phyloP scores from a whole-genome alignment of 768 basidiomycete genomes.

The Podaxis sp. region DNA sequence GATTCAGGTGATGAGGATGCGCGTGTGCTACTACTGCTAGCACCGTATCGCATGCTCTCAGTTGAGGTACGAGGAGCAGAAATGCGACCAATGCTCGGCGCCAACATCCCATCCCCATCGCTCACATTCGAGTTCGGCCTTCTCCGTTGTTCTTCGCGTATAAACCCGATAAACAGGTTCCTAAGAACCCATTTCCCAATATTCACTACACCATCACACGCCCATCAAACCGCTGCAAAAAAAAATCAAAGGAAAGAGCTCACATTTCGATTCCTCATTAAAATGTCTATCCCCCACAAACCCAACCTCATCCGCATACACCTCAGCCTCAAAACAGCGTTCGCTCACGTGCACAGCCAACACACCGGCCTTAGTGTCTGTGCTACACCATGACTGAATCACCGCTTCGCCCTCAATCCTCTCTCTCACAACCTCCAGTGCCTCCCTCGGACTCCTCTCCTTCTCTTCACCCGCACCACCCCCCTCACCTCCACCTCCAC shows the following conservation, averaged over 20 bases:
- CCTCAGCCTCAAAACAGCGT: conserved; percentile 89
- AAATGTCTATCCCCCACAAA: conserved; percentile 55
- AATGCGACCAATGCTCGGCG: conserved; percentile 18
- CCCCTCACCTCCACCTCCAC: conserved; percentile 14
- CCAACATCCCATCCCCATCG: conserved; percentile 20
- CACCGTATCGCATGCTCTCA: neutral
- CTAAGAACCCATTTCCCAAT: conserved; percentile 88
- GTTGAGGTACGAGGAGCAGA: neutral
- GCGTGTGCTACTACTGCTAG: neutral
- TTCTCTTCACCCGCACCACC: conserved; percentile 19
- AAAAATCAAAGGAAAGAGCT: conserved; percentile 25
- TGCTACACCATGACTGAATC: conserved; percentile 77
- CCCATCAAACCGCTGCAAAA: neutral
- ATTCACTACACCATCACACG: conserved; percentile 54
- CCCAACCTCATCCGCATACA: conserved; percentile 90
- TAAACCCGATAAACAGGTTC: conserved; percentile 79
- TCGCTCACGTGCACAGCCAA: conserved; percentile 86
- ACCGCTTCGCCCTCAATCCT: conserved; percentile 94
- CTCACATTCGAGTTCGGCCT: conserved; percentile 22
- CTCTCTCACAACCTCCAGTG: conserved; percentile 82
- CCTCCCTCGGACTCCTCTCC: conserved; percentile 72
- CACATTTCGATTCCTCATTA: conserved; percentile 78
- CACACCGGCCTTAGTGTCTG: conserved; percentile 88
- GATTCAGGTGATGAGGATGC: conserved; percentile 2
- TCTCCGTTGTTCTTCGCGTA: conserved; percentile 58